Evolutionary conservation across 2,329 filamentous ascomycete genomes (phyloP).

Genomic region (Madurella fahalii): DNA sequence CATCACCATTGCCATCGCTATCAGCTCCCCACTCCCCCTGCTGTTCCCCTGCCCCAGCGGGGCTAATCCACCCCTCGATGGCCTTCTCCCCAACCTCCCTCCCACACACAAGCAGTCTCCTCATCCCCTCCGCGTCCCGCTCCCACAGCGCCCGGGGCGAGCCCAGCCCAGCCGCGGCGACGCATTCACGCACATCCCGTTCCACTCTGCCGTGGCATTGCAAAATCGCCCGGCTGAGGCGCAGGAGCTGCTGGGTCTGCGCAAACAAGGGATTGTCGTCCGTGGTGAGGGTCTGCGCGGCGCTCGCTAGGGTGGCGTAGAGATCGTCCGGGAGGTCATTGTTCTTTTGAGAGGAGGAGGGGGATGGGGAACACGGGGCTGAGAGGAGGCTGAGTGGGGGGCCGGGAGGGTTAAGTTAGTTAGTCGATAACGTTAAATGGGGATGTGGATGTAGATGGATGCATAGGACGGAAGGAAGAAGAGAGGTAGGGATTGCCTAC

Average conservation of each 20-base stretch:
- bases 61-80: conserved; percentile 22
- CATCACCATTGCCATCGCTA: conserved; percentile 1
- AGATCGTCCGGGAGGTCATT: neutral
- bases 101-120: conserved; percentile 31
- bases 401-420: neutral
- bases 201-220: conserved; percentile 30
- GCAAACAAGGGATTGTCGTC: conserved; percentile 16
- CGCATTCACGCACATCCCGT: conserved; percentile 18
- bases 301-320: conserved; percentile 7
- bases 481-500: conserved; percentile 23
- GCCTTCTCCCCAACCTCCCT: conserved; percentile 30
- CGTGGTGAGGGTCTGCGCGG: neutral
- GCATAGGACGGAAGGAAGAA: no score
- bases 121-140: conserved; percentile 32
- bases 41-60: neutral
- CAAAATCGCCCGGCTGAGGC: conserved; percentile 28
- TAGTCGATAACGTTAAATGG: no score
- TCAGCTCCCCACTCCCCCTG: neutral
- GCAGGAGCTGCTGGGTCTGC: conserved; percentile 16
- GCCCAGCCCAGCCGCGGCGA: conserved; percentile 20
- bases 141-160: conserved; percentile 31
- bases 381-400: no score
- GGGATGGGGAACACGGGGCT: neutral
- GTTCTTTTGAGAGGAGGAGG: neutral
- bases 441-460: no score